These are phyloP conservation scores for Rubroboletus satanas DNA, from an alignment of 768 basidiomycete species.

Conservation along the genomic window DNA sequence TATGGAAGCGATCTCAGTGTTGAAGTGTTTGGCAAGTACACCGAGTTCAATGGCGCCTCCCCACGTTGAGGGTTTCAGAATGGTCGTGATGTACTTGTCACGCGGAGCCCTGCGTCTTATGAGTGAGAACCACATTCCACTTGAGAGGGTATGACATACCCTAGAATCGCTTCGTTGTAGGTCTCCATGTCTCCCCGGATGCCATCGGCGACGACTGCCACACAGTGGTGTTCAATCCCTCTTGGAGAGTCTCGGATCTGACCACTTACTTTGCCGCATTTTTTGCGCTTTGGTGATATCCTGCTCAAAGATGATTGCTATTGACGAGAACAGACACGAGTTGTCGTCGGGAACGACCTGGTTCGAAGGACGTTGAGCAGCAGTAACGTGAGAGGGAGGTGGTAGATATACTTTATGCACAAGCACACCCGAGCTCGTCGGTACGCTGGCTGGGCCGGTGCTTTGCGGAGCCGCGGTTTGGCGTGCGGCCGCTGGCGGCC, in stretches of 20 bases:
- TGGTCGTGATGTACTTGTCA: slow-evolving; percentile 77
- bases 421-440: slow-evolving; percentile 59
- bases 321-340: slow-evolving; percentile 87
- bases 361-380: neutral
- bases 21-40: slow-evolving; percentile 78
- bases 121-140: neutral
- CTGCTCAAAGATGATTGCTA: slow-evolving; percentile 84
- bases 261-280: slow-evolving; percentile 66
- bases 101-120: slow-evolving; percentile 41
- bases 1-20: slow-evolving; percentile 82
- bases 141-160: slow-evolving; percentile 43
- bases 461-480: slow-evolving; percentile 13
- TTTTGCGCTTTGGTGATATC: slow-evolving; percentile 63
- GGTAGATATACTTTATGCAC: slow-evolving; percentile 58
- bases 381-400: slow-evolving; percentile 3
- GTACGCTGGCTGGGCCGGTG: slow-evolving; percentile 53
- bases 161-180: slow-evolving; percentile 84
- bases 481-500: slow-evolving; percentile 13
- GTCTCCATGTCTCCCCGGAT: slow-evolving; percentile 68
- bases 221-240: slow-evolving; percentile 7
- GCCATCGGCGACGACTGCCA: slow-evolving; percentile 75
- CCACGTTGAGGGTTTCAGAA: slow-evolving; percentile 79
- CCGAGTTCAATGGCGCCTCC: slow-evolving; percentile 94
- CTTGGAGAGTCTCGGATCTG: neutral
- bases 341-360: slow-evolving; percentile 97